Base-by-base conservation (phyloP, 768 basidiomycete genomes). In the Lenzites betulinus region DNA sequence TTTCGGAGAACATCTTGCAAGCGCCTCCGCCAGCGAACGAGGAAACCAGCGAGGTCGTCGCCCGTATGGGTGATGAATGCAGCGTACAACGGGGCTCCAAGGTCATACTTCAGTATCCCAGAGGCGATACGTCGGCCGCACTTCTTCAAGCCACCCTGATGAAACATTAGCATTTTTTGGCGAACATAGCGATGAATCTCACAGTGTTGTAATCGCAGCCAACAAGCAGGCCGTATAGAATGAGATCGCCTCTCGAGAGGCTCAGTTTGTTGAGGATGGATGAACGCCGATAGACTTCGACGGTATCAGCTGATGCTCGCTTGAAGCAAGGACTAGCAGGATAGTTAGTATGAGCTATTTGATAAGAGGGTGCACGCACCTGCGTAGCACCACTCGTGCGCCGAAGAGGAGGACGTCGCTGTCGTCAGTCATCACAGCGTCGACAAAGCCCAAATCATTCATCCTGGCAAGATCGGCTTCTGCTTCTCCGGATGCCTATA, bases 381-480 rank as follows among this genome's bases (percentile, higher is more conserved):
- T 78, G 56, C 76, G 56, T 30, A 82, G 71, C 8, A 82, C 63
- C 25, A 65, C 72, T 1, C 65, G 71, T 1, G 78, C 80, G 7
- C 82, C 81, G 60, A 82, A 83, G 0, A 83, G 55, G 3, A 83
- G 64, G 0, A 77, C 73, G 63, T 82, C 81, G 2, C 74, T 76
- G 67, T 81, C 80, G 58, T 81, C 80, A 4, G 80, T 80, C 33
- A 82, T 59, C 11, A 83, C 71, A 1, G 76, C 75, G 61, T 83
- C 81, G 22, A 84, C 77, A 52, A 72, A 57, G 13, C 75, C 76
- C 36, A 65, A 53, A 1, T 64, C 54, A 48, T 77, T 78, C 66
- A 83, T 76, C 16, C 71, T 64, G 1, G 79, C 80, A 1, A 82
- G 74, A 57, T 83, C 79, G 0, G 81, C 80, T 59, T 81, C 79